Evolutionary conservation across 345 rosid species (phyloP), one percentile per base, ranked within the genome.

Genomic region (Ceriops decandra): DNA sequence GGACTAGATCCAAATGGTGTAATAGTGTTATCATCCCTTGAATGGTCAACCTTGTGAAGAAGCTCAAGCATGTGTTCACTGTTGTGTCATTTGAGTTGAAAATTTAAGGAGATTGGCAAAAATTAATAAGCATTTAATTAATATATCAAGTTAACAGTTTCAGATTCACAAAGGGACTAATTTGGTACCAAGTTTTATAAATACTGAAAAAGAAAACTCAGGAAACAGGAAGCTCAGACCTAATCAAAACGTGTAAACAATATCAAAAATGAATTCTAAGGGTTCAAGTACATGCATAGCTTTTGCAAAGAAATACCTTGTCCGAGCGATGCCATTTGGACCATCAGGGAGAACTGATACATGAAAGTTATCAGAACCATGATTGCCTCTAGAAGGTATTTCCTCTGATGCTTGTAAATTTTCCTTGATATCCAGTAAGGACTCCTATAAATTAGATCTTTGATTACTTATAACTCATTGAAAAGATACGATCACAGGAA

Each of bases 61-160:
- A 77, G 72, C 77, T 81, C 82, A 13, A 74, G 83, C 78, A 73
- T 77, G 38, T 77, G 76, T 72, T 81, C 77, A 71, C 84, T 77
- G 80, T 74, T 70, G 57, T 27, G 57, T 7, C 52, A 42, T 61
- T 46, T 31, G 13, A 57, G 60, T 57, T 9, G 57, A 49, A 56
- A 52, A 49, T 67, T 47, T 28, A 28, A 19, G 59, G n/a, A 66
- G 27, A 49, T 57, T 26, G 52, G 61, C 26, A 32, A 20, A 16
- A 56, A 20, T 30, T 1, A 33, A 7, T 33, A 28, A 56, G 36
- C 16, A 38, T 5, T 17, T 38, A 53, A 8, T 38, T 17, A 15
- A 32, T 59, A n/a, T 64, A 13, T 20, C 21, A 68, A 30, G 22
- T 28, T 9, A 64, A 59, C 54, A 33, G 19, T 21, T 47, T 62